phyloP scores from a whole-genome alignment of 2,329 filamentous ascomycete species.

The Lasiodiplodia sp. region DNA sequence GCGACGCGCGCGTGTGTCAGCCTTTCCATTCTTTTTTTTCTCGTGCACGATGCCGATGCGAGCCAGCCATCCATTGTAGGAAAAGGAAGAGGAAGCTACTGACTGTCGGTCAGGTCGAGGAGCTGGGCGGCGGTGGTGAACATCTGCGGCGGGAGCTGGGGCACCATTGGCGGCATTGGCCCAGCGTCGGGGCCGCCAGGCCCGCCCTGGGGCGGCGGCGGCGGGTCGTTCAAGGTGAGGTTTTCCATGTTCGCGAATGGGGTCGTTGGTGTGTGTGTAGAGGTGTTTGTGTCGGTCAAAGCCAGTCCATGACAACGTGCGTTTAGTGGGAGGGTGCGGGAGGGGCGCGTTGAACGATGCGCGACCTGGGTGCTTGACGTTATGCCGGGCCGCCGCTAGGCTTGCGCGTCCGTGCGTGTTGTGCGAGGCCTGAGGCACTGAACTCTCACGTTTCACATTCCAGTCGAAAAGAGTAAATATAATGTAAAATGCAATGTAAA shows the following conservation, averaged over 20 bases:
- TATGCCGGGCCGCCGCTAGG: constrained; percentile 17
- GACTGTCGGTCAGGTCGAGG: constrained; percentile 96
- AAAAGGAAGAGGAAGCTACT: constrained; percentile 46
- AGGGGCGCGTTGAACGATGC: constrained; percentile 23
- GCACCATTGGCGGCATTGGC: constrained; percentile 49
- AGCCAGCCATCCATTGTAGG: background rate
- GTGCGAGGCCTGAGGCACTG: constrained; percentile 16
- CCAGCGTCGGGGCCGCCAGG: constrained; percentile 17
- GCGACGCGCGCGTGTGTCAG: background rate
- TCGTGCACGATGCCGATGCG: background rate
- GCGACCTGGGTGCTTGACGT: constrained; percentile 27
- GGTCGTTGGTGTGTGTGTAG: background rate
- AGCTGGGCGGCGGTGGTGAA: constrained; percentile 97
- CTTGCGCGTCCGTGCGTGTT: constrained; percentile 2
- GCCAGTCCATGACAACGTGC: constrained; percentile 29
- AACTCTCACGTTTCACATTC: background rate
- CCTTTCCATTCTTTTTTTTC: background rate
- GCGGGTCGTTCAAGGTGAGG: constrained; percentile 30
- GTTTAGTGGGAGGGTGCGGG: constrained; percentile 5
- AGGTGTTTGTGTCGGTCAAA: constrained; percentile 11
- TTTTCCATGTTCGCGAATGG: constrained; percentile 30
- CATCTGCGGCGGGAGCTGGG: constrained; percentile 89
- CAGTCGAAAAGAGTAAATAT: background rate
- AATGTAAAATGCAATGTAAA: background rate
- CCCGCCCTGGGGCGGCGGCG: constrained; percentile 13